Conservation (phyloP, 2,329 filamentous ascomycete genomes). For the Nemania serpens region DNA sequence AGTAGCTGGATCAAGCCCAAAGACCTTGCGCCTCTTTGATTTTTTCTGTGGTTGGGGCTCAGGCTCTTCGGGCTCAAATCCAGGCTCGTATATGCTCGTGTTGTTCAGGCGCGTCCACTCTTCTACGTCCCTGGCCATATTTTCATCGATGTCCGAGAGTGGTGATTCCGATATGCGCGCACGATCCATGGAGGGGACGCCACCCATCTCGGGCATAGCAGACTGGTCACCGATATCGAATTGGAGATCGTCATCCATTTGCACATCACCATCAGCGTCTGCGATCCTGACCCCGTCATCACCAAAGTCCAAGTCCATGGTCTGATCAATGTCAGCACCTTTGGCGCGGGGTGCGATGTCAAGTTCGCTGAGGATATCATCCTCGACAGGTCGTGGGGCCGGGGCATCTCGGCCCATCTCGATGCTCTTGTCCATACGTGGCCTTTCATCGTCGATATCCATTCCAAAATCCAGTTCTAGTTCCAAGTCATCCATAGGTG, state of each 20-base stretch:
- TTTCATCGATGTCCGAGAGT: conserved; percentile 71
- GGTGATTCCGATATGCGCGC: conserved; percentile 71
- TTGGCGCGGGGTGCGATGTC: conserved; percentile 63
- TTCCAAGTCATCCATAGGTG: conserved; percentile 68
- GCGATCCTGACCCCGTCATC: conserved; percentile 63
- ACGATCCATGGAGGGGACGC: conserved; percentile 55
- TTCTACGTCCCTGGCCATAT: conserved; percentile 63
- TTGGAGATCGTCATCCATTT: conserved; percentile 69
- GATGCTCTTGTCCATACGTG: conserved; percentile 64
- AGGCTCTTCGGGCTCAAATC: conserved; percentile 62
- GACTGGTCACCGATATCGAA: conserved; percentile 66
- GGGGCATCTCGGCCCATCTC: conserved; percentile 91
- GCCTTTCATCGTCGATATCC: conserved; percentile 71
- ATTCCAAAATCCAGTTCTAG: conserved; percentile 77
- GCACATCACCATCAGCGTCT: conserved; percentile 67
- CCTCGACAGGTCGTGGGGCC: conserved; percentile 66
- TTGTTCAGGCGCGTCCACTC: conserved; percentile 60
- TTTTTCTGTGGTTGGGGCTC: conserved; percentile 73
- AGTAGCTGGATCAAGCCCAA: conserved; percentile 81
- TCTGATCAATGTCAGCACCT: conserved; percentile 59
- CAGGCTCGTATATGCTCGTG: conserved; percentile 65
- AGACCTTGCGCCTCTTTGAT: conserved; percentile 78
- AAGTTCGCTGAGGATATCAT: conserved; percentile 70
- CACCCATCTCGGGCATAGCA: conserved; percentile 55
- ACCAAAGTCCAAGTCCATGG: conserved; percentile 58